Evolutionary conservation across 1,284 basidiomycete genomes (phyloP), one percentile per base, ranked within the genome.

Genomic region (Vanrija sp.): DNA sequence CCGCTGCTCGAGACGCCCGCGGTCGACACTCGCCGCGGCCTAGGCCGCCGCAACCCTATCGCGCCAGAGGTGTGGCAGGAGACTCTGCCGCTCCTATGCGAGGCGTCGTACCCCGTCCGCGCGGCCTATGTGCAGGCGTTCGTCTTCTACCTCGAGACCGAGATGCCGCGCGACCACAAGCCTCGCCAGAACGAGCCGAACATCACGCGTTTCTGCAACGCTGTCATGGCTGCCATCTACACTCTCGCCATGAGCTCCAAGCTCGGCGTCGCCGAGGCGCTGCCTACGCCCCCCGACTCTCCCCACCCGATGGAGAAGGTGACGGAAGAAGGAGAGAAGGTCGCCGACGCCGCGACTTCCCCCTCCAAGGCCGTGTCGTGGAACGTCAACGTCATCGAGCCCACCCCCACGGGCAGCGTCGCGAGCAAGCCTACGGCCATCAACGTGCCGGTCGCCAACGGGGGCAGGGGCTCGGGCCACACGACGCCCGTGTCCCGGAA

Each of bases 1-100:
- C 52, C 67, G 2, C 61, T 60, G 15, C 55, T 63, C 26, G 65
- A 65, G 12, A 60, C 65, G 15, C 67, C 69, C 16, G 54, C 49
- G 3, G 45, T 65, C 26, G 65, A 67, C 14, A 51, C 52, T 2
- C 63, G 58, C 19, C 61, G 54, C 3, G 65, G 57, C 49, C 55
- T 61, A 5, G 69, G 67, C 5, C 79, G 85, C 45, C 81, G 92
- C 42, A 87, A 87, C 39, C 83, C 83, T 57, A 83, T 95, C 43
- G 80, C 86, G 1, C 86, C 88, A 19, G 89, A 91, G 66, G 83
- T 88, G 39, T 94, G 90, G 88, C 88, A 91, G 69, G 91, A 93
- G 60, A 93, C 90, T 1, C 74, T 95, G 43, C 86, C 86, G 48
- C 79, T 94, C 23, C 76, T 95, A 6, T 91, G 88, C 70, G 89